Conservation (phyloP, 192 early-diverging fungal genomes). For the Allomyces javanicus region DNA sequence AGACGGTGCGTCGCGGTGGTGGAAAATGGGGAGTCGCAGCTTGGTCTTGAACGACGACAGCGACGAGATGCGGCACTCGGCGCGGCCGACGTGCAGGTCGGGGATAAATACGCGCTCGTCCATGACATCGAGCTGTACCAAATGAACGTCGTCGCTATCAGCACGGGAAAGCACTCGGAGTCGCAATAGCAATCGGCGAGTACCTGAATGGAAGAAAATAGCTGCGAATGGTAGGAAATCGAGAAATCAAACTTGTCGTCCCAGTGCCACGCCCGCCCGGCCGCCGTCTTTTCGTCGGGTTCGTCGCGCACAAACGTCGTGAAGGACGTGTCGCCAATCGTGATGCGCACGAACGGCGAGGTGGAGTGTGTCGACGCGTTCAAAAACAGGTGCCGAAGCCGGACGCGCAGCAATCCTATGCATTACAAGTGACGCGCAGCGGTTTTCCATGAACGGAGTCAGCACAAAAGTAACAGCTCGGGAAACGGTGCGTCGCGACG, state of each 20-base stretch:
- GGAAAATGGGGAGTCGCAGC: not conserved
- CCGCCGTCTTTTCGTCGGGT: not conserved
- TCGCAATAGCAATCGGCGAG: no score
- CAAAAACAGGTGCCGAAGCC: no score
- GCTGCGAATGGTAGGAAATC: not conserved
- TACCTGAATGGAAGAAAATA: not conserved
- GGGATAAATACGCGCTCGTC: not conserved
- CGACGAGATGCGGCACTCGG: not conserved
- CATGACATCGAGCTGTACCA: not conserved
- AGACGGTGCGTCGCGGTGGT: not conserved
- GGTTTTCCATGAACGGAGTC: no score
- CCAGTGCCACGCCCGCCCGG: not conserved
- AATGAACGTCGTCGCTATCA: no score
- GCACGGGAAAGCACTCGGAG: no score
- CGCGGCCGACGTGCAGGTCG: not conserved
- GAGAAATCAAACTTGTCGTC: not conserved
- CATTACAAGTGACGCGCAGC: no score
- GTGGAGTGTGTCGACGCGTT: not conserved
- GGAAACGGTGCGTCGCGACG: no score
- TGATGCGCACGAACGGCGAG: not conserved
- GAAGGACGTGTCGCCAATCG: not conserved
- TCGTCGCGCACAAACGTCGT: not conserved
- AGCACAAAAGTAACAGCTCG: no score
- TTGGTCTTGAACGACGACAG: not conserved
- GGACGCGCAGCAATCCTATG: no score